Evolutionary conservation across 805 yeast species (phyloP).

Genomic region (Komagataella pastoris): DNA sequence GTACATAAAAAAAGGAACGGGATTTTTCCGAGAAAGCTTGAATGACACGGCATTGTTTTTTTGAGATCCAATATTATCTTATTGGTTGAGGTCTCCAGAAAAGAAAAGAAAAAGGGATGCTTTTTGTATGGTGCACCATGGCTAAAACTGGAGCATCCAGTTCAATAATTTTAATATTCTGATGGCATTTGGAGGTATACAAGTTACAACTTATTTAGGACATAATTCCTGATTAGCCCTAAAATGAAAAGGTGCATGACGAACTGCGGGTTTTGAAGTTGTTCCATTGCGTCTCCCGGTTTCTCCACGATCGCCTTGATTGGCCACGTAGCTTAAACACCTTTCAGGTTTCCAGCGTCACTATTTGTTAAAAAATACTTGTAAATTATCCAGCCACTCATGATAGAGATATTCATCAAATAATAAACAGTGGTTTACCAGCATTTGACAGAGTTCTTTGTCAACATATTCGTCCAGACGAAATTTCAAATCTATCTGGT

Average conservation of each 20-base stretch:
- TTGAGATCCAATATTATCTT: background rate
- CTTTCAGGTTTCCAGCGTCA: background rate
- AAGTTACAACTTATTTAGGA: too few species aligned
- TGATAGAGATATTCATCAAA: background rate
- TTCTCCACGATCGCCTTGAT: too few species aligned
- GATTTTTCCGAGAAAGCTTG: background rate
- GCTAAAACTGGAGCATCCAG: background rate
- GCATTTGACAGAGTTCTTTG: background rate
- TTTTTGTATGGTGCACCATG: too few species aligned
- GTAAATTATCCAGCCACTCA: background rate
- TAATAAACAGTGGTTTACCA: background rate
- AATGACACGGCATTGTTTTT: background rate
- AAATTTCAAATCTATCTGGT: background rate
- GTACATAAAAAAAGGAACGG: background rate
- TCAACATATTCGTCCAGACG: background rate
- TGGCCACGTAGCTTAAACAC: too few species aligned
- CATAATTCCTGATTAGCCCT: too few species aligned
- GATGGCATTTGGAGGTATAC: background rate
- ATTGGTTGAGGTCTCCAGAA: too few species aligned
- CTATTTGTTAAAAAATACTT: background rate
- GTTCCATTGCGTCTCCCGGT: too few species aligned
- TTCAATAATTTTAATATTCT: background rate
- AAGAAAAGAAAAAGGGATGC: background rate
- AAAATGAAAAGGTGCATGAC: too few species aligned
- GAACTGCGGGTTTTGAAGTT: too few species aligned